These are phyloP conservation scores for Pseudogymnoascus sp. DNA, from an alignment of 2,329 filamentous ascomycete species.

Conservation along the genomic window DNA sequence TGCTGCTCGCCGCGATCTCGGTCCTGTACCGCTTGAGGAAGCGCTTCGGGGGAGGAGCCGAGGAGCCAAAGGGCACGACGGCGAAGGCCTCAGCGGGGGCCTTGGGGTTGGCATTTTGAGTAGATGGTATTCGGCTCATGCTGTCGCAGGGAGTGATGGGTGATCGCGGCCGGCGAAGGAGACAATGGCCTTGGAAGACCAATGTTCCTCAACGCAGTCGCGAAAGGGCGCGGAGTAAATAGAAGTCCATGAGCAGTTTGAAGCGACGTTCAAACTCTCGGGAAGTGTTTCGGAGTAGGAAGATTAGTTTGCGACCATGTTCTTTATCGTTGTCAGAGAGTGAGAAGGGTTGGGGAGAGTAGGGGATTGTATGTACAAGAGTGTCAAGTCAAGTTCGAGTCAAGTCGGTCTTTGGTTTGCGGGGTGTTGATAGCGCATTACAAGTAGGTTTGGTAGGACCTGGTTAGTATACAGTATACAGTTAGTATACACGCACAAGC, in stretches of 20 bases:
- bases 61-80: constrained; percentile 22
- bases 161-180: constrained; percentile 28
- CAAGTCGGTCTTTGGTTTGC: background rate
- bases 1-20: constrained; percentile 68
- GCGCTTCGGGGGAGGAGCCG: constrained; percentile 34
- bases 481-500: background rate
- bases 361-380: background rate
- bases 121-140: constrained; percentile 29
- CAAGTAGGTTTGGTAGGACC: background rate
- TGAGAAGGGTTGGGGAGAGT: background rate
- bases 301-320: background rate
- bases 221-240: constrained; percentile 44
- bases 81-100: constrained; percentile 21
- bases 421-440: background rate
- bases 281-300: background rate
- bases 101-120: constrained; percentile 16
- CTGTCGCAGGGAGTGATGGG: constrained; percentile 35
- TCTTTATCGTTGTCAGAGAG: background rate
- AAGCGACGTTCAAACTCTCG: background rate
- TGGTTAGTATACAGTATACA: too few species aligned
- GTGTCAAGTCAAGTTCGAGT: background rate
- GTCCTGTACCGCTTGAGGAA: constrained; percentile 72
- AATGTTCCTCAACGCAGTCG: constrained; percentile 52
- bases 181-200: constrained; percentile 44
- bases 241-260: constrained; percentile 41